Evolutionary conservation across 768 basidiomycete genomes (phyloP).

Genomic region (Wakefieldia striispora): DNA sequence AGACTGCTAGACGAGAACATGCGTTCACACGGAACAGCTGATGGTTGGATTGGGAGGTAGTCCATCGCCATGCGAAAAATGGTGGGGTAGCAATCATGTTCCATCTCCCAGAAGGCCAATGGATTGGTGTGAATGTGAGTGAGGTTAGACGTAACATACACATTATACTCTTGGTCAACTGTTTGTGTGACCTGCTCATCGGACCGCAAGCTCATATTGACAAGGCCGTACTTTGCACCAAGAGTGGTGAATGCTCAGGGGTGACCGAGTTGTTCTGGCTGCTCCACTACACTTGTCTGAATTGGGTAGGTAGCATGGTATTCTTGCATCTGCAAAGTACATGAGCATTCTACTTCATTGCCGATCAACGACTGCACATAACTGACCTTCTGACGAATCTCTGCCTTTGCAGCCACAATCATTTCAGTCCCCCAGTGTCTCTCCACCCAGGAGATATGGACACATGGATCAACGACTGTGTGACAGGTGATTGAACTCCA

Average conservation of each 20-base stretch:
- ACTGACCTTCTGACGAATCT: not conserved
- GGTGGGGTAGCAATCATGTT: constrained; percentile 5
- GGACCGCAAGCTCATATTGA: not conserved
- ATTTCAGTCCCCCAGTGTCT: not conserved
- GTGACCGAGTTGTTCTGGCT: not conserved
- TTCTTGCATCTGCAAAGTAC: not conserved
- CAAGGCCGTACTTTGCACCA: not conserved
- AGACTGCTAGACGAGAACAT: not conserved
- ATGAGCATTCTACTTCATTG: no score
- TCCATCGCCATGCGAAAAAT: constrained; percentile 24
- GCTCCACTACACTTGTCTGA: no score
- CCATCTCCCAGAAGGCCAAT: no score
- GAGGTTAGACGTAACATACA: no score
- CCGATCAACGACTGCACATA: not conserved
- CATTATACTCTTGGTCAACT: no score
- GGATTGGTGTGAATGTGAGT: no score
- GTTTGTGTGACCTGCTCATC: not conserved
- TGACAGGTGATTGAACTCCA: no score
- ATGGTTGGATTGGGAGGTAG: constrained; percentile 22
- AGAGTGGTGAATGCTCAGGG: not conserved
- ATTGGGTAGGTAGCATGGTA: no score
- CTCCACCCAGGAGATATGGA: not conserved
- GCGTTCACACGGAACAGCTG: not conserved
- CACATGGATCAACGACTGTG: constrained; percentile 1
- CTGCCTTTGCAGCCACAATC: not conserved